Conservation (phyloP, 2,329 filamentous ascomycete species). For the Hymenoscyphus occultus region DNA sequence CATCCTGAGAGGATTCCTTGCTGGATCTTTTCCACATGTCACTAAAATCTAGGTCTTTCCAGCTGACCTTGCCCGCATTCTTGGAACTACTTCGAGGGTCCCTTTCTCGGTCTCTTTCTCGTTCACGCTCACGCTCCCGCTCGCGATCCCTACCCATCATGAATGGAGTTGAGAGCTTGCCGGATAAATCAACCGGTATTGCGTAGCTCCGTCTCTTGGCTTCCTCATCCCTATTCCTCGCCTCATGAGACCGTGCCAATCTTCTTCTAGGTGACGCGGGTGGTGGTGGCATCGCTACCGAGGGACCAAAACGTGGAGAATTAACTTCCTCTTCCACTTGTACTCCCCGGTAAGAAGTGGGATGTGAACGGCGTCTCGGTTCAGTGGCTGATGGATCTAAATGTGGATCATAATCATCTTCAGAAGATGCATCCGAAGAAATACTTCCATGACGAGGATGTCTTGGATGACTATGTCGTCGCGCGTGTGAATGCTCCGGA, state of each 20-base stretch:
- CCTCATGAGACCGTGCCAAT: constrained; percentile 10
- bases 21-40: constrained; percentile 17
- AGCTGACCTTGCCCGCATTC: constrained; percentile 20
- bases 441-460: constrained; percentile 24
- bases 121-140: not conserved
- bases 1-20: constrained; percentile 20
- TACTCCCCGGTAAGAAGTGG: constrained; percentile 9
- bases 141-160: constrained; percentile 30
- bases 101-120: constrained; percentile 18
- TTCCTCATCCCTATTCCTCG: constrained; percentile 32
- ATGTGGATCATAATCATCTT: constrained; percentile 23
- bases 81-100: constrained; percentile 15
- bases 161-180: constrained; percentile 34
- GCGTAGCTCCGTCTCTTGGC: constrained; percentile 24
- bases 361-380: constrained; percentile 11
- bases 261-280: constrained; percentile 17
- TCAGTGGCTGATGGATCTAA: constrained; percentile 13
- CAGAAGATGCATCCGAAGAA: constrained; percentile 27
- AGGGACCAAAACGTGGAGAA: constrained; percentile 8
- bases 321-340: constrained; percentile 9
- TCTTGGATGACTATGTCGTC: constrained; percentile 51
- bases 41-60: constrained; percentile 25
- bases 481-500: constrained; percentile 31
- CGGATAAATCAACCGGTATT: constrained; percentile 31
- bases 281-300: constrained; percentile 14